Evolutionary conservation across 345 rosid genomes (phyloP), one percentile per base, ranked within the genome.

Genomic region (Heritiera littoralis): DNA sequence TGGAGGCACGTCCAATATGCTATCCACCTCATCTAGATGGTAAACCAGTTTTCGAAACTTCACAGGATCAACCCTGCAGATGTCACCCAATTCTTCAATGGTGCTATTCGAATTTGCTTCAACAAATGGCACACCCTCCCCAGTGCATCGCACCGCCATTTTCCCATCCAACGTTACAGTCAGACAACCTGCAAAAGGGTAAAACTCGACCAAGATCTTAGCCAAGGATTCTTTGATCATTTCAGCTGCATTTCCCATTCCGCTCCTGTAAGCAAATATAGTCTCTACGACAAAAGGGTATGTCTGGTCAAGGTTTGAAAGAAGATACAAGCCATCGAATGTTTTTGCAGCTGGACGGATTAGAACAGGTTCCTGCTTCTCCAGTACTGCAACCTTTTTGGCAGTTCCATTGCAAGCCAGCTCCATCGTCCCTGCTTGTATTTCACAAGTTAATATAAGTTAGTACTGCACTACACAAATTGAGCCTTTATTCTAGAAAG

Each of bases 231-330:
- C 82, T 87, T 84, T 91, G 45, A 94, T 88, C 59, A 84, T 88
- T 75, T 88, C 85, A 8, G 73, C 90, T 4, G 90, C 87, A 7
- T 90, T 83, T 56, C 83, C 89, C 10, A 86, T 92, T 30, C 92
- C 93, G 61, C 48, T 88, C 66, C 85, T 87, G 89, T 88, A 94
- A 84, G 97, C 88, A 3, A 89, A 91, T 14, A 89, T 88, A 38
- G 88, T 87, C 77, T 88, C 92, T 3, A 60, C 15, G 0, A 20
- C 13, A 1, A 9, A 59, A 28, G 1, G 93, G 90, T 7, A 90
- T 87, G 89, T 92, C 69, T 92, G 98, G 81, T 94, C 97, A 68
- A 92, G 93, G 83, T 94, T 94, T 0, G 98, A 94, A 69, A 94
- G 90, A 85, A 90, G 91, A 82, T 89, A 92, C n/a, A 91, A 85